Percentiles rank a stretch among this genome's conserved stretches.
phyloP scores from a whole-genome alignment of 768 basidiomycete species.

The Pleurotus pulmonarius region DNA sequence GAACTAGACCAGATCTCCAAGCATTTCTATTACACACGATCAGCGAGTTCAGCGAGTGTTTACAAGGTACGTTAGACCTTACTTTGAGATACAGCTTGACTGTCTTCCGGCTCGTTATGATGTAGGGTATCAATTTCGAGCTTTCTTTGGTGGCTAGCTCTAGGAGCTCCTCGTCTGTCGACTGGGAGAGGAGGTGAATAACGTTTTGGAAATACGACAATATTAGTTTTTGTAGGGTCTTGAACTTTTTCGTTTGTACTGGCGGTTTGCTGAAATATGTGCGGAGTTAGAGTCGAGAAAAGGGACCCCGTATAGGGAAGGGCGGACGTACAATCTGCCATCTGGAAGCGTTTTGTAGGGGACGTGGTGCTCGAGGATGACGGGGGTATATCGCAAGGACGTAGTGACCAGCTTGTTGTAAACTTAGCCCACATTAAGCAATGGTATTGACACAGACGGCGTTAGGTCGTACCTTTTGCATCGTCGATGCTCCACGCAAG shows the following conservation, averaged over 20 bases:
- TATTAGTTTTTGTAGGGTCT: slow-evolving; percentile 81
- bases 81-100: slow-evolving; percentile 89
- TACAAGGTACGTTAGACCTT: background rate
- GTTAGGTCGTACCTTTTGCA: slow-evolving; percentile 53
- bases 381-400: slow-evolving; percentile 84
- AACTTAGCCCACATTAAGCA: slow-evolving; percentile 42
- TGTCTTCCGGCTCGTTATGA: slow-evolving; percentile 78
- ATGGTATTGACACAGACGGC: slow-evolving; percentile 2
- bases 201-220: slow-evolving; percentile 89
- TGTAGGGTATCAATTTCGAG: slow-evolving; percentile 86
- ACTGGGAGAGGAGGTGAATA: slow-evolving; percentile 71
- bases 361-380: slow-evolving; percentile 82
- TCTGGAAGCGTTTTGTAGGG: slow-evolving; percentile 80
- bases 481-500: slow-evolving; percentile 87
- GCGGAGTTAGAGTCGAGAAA: slow-evolving; percentile 5
- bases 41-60: background rate
- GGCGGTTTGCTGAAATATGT: slow-evolving; percentile 69
- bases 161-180: slow-evolving; percentile 62
- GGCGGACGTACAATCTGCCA: slow-evolving; percentile 75
- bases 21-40: slow-evolving; percentile 53
- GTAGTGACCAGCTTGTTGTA: slow-evolving; percentile 92
- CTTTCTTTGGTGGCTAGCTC: slow-evolving; percentile 79
- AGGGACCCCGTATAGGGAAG: background rate
- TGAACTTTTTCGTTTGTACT: slow-evolving; percentile 76
- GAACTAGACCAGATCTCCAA: slow-evolving; percentile 81